Conservation (phyloP, 306 rosid species). For the Vigna radiata region DNA sequence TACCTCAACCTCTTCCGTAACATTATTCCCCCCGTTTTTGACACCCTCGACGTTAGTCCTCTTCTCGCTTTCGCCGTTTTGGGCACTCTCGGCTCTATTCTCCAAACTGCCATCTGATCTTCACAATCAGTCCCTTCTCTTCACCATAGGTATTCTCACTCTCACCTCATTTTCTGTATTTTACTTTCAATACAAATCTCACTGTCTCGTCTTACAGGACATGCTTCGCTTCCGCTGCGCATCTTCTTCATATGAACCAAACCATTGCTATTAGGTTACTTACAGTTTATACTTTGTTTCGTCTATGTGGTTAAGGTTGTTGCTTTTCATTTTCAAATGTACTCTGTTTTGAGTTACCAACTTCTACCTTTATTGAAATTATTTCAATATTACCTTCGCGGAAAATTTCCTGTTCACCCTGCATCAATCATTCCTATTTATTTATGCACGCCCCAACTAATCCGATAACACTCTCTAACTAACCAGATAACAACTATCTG, state of each 20-base stretch:
- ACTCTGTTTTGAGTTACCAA: constrained; percentile 7
- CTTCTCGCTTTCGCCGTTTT: constrained; percentile 90
- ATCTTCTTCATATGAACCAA: not conserved
- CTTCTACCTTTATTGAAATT: not conserved
- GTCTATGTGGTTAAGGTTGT: not conserved
- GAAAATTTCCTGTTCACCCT: too few relatives aligned
- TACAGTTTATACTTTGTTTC: not conserved
- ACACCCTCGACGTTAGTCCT: constrained; percentile 89
- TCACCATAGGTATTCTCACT: not conserved
- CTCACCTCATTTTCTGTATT: not conserved
- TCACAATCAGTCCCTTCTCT: too few relatives aligned
- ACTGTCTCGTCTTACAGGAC: not conserved
- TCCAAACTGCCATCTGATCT: constrained; percentile 39
- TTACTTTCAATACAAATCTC: not conserved
- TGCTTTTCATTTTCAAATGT: not conserved
- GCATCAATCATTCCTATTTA: not conserved
- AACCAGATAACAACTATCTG: constrained; percentile 2
- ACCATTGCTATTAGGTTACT: not conserved
- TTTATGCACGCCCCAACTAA: not conserved
- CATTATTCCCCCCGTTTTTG: constrained; percentile 84
- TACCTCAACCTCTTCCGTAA: constrained; percentile 86
- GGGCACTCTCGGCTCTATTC: constrained; percentile 79
- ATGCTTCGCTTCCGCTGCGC: not conserved
- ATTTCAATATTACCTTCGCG: not conserved
- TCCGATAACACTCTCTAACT: not conserved